Evolutionary conservation across 768 basidiomycete species (phyloP).

Genomic region (Termitomyces sp.): DNA sequence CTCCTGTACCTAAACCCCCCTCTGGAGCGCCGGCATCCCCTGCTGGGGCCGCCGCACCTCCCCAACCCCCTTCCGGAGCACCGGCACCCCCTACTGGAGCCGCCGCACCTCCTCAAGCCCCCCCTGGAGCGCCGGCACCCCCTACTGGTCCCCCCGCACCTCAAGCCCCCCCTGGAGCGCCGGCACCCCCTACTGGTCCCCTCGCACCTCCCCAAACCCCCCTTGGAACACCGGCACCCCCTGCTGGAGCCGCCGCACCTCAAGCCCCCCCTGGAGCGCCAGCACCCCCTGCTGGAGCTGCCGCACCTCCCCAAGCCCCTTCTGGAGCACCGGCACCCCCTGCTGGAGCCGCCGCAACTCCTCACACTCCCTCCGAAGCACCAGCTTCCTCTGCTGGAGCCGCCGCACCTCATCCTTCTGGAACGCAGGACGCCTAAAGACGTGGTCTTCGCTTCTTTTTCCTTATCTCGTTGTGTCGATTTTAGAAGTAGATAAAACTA

Average conservation of each 20-base stretch:
- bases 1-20: not conserved
- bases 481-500: no score
- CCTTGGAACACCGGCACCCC: not conserved
- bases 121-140: not conserved
- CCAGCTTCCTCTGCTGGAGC: no score
- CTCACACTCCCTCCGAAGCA: not conserved
- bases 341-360: not conserved
- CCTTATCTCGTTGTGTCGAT: not conserved
- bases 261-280: no score
- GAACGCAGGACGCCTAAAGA: no score
- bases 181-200: not conserved
- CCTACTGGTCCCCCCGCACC: not conserved
- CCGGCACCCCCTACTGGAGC: not conserved
- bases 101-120: conserved; percentile 5
- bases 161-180: not conserved
- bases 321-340: not conserved
- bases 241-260: not conserved
- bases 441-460: not conserved
- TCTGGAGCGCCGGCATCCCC: not conserved
- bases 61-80: not conserved
- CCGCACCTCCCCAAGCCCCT: not conserved
- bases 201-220: not conserved
- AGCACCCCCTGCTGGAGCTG: not conserved
- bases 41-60: not conserved
- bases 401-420: conserved; percentile 1